Base-by-base conservation (phyloP, 139 green algal species). In the Pycnococcus provasolii region DNA sequence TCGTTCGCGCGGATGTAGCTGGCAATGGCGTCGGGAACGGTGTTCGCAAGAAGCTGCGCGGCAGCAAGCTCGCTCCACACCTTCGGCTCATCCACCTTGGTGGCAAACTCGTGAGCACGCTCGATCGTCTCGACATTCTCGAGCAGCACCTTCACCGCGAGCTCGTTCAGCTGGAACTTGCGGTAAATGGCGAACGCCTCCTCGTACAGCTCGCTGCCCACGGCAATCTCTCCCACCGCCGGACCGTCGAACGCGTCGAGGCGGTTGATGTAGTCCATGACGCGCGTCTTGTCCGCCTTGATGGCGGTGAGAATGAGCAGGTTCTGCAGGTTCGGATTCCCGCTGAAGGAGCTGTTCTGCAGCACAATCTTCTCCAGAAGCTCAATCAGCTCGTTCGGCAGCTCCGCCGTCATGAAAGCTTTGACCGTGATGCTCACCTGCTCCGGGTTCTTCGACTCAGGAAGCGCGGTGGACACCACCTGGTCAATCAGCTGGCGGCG, bases 361-460 rank as follows among this genome's bases (percentile, higher is more conserved):
- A 99, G 86, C 71, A 99, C 93, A 69, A 99, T 99, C 91, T 98
- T 99, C 85, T 99, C 93, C 71, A 99, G 86, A 73, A 99, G 84
- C 83, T 99, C 92, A 52, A 99, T 99, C 26, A 99, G 86, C 84
- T 97, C 91, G 15, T 84, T 66, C 71, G 95, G 91, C 80, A 99
- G 82, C 71, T 93, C 89, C 40, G 87, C 87, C 43, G 81, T 83
- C 90, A 99, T 97, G 88, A 99, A 99, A 26, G 91, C 85, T 85
- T 97, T 98, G 59, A 99, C 93, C 4, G 90, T 92, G 45, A 93
- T 86, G 39, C 80, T 91, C 60, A 97, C 93, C 75, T 96, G 86
- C 83, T 99, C 93, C 7, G 93, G 93, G 85, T 97, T 96, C 76
- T 90, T 91, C 75, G 80, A 90, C 84, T 99, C 93, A 3, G 93